Evolutionary conservation across 176 grass and related monocot genomes (phyloP).

Genomic region (Oryza australiensis): DNA sequence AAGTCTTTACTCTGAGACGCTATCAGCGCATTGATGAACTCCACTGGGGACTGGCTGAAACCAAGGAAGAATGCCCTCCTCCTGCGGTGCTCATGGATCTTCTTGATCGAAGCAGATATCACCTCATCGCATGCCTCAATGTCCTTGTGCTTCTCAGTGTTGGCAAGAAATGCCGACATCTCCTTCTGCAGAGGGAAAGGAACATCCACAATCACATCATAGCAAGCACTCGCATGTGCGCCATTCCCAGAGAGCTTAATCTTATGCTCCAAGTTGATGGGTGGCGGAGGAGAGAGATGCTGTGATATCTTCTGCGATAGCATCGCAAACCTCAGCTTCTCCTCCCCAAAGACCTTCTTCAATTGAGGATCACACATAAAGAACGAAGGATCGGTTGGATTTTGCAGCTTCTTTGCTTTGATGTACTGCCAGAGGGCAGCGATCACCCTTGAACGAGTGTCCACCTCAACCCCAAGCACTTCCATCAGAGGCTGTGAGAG

Average conservation of each 20-base stretch:
- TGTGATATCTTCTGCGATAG: slow-evolving; percentile 96
- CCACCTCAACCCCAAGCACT: slow-evolving; percentile 87
- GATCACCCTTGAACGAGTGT: slow-evolving; percentile 80
- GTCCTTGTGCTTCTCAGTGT: slow-evolving; percentile 93
- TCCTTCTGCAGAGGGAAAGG: slow-evolving; percentile 93
- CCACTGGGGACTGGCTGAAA: slow-evolving; percentile 93
- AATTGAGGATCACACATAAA: slow-evolving; percentile 74
- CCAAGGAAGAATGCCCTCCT: slow-evolving; percentile 96
- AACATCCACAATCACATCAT: slow-evolving; percentile 93
- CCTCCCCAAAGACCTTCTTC: slow-evolving; percentile 90
- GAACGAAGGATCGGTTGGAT: slow-evolving; percentile 77
- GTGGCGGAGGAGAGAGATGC: slow-evolving; percentile 62
- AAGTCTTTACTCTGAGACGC: slow-evolving; percentile 94
- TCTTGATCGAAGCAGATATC: slow-evolving; percentile 94
- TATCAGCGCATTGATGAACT: slow-evolving; percentile 94
- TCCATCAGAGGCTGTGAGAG: slow-evolving; percentile 84
- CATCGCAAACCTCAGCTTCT: slow-evolving; percentile 87
- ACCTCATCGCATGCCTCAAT: slow-evolving; percentile 94
- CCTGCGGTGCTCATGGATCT: slow-evolving; percentile 96
- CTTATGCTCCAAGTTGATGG: slow-evolving; percentile 88
- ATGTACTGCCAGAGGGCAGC: slow-evolving; percentile 95
- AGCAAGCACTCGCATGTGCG: slow-evolving; percentile 65
- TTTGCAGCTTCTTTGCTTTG: slow-evolving; percentile 94
- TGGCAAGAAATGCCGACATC: slow-evolving; percentile 76
- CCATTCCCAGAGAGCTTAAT: slow-evolving; percentile 78